These are phyloP conservation scores for Tulasnella sp. DNA, from an alignment of 768 basidiomycete species.

Conservation along the genomic window DNA sequence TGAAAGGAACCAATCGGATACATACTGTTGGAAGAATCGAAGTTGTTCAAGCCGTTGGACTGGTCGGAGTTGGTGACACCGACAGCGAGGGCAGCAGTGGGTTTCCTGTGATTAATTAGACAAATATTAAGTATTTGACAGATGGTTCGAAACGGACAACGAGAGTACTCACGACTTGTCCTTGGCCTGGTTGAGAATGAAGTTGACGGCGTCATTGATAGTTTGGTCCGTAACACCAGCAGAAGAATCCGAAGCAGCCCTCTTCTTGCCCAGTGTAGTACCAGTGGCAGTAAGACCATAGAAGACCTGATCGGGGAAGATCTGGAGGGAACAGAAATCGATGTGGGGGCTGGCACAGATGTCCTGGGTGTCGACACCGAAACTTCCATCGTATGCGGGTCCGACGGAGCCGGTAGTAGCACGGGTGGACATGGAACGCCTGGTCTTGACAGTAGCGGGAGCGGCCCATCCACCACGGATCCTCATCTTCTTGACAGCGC, in stretches of 20 bases:
- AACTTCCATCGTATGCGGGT: slow-evolving; percentile 49
- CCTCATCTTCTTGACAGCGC: slow-evolving; percentile 25
- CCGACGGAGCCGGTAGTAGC: slow-evolving; percentile 27
- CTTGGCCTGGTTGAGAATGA: slow-evolving; percentile 44
- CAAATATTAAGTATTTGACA: not conserved
- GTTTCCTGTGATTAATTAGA: slow-evolving; percentile 38
- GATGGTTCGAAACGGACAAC: not conserved
- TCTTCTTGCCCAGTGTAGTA: not conserved
- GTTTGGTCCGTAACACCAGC: slow-evolving; percentile 34
- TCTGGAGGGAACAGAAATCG: slow-evolving; percentile 47
- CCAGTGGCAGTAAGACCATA: slow-evolving; percentile 44
- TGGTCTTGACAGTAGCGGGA: slow-evolving; percentile 32
- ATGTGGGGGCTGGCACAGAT: slow-evolving; percentile 47
- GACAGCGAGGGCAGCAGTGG: slow-evolving; percentile 42
- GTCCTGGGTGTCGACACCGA: slow-evolving; percentile 57
- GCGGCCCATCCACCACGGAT: slow-evolving; percentile 52
- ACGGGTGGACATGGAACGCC: not conserved
- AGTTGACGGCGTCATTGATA: slow-evolving; percentile 40
- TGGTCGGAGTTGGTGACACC: slow-evolving; percentile 53
- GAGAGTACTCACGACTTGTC: not conserved
- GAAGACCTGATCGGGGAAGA: slow-evolving; percentile 58
- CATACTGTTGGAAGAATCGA: slow-evolving; percentile 36
- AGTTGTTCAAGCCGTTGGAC: slow-evolving; percentile 47
- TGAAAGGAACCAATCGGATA: not conserved
- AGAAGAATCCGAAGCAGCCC: not conserved